A percentile compares a stretch with the other conserved stretches of the same genome.
phyloP scores from a whole-genome alignment of 208 protist genomes.

The Borovskyia barvae region DNA sequence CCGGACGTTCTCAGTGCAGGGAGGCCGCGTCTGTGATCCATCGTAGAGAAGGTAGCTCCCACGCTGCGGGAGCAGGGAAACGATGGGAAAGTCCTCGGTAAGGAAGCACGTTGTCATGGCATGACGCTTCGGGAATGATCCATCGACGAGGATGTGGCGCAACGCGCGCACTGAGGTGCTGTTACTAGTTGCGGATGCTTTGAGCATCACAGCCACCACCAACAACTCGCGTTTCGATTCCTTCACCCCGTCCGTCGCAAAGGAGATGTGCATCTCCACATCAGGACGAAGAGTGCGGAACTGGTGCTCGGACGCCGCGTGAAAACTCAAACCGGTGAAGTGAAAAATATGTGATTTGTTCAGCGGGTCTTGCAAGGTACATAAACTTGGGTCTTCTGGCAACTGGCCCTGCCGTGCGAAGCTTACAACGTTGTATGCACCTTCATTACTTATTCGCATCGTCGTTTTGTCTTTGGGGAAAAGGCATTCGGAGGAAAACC shows the following conservation, averaged over 20 bases:
- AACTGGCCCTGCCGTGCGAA: constrained; percentile 30
- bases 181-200: constrained; percentile 49
- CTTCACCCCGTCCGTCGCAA: constrained; percentile 16
- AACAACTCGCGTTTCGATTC: constrained; percentile 31
- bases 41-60: constrained; percentile 76
- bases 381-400: constrained; percentile 35
- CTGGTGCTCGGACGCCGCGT: constrained; percentile 59
- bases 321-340: constrained; percentile 65
- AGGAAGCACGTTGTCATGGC: constrained; percentile 64
- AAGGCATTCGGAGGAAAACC: constrained; percentile 57
- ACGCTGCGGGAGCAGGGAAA: constrained; percentile 37
- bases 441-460: constrained; percentile 58
- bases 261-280: constrained; percentile 72
- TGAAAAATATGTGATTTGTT: constrained; percentile 34
- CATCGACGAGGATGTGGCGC: constrained; percentile 64
- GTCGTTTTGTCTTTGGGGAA: constrained; percentile 48
- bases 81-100: constrained; percentile 42
- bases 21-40: constrained; percentile 75
- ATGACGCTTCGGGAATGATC: constrained; percentile 45
- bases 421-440: constrained; percentile 41
- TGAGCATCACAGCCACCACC: constrained; percentile 58
- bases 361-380: constrained; percentile 54
- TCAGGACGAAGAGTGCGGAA: constrained; percentile 52
- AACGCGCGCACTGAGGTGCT: constrained; percentile 56
- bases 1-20: constrained; percentile 68